Base-by-base conservation (phyloP, 768 basidiomycete species). In the Cyclocybe aegerita region DNA sequence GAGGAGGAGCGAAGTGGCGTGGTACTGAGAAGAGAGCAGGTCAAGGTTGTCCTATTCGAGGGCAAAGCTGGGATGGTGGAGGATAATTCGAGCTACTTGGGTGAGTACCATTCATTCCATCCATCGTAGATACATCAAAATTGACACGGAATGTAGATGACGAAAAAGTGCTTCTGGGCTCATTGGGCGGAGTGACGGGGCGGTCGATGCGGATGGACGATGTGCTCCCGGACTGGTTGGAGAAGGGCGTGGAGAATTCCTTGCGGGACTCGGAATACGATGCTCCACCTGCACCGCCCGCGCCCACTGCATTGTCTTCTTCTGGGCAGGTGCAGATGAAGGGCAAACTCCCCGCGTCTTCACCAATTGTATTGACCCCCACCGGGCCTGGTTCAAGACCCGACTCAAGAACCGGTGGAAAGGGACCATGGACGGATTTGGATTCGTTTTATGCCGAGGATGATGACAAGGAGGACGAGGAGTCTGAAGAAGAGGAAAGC, bases 181-280 rank as follows among this genome's bases (percentile, higher is more conserved):
- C 90, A 2, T 69, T 91, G 52, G 80, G 78, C 8, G 69, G 83
- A 12, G 73, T 91, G 35, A 81, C 78, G 2, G 80, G 81, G 1
- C 82, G 76, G 61, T 68, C 72, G 9, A 73, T 83, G 64, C 72
- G 69, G 4, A 69, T 74, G 39, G 82, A 85, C 50, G 71, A 65
- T 31, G 44, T 73, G 52, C 49, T 96, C 0, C 90, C 92, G 0
- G 91, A 92, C 59, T 97, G 95, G 95, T 75, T 89, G 4, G 92
- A 95, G 65, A 76, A 81, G 48, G 93, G 93, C 0, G 90, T 90
- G 4, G 90, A 93, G 56, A 70, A 89, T 1, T 74, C 79, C 0
- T 68, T 98, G 49, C 79, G 95, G 50, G 87, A 93, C 53, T 74
- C 71, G 14, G 80, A 78, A 40, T 84, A 86, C 8, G 86, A 87